A percentile compares a stretch with the other conserved stretches of the same genome.
These are phyloP conservation scores for Corynascus novoguineensis DNA, from an alignment of 495 filamentous ascomycete genomes.

Conservation along the genomic window DNA sequence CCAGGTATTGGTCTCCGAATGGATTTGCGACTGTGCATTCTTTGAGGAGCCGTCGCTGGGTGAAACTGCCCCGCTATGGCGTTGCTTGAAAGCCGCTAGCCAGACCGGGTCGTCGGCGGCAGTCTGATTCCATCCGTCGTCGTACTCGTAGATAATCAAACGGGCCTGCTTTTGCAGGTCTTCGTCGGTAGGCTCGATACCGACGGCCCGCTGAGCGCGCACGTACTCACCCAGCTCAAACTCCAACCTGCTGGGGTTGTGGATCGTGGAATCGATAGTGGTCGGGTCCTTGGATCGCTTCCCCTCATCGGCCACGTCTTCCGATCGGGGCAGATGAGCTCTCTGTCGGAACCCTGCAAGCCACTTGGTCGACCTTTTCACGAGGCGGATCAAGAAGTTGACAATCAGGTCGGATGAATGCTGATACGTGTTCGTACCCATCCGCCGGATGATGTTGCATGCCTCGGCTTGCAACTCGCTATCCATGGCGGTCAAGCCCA, in stretches of 20 bases:
- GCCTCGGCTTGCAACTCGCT: slow-evolving; percentile 48
- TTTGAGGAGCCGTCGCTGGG: not conserved
- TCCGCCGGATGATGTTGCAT: slow-evolving; percentile 45
- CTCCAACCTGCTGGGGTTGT: slow-evolving; percentile 53
- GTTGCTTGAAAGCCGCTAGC: slow-evolving; percentile 45
- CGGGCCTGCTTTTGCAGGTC: slow-evolving; percentile 60
- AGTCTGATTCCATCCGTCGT: slow-evolving; percentile 69
- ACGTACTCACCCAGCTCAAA: slow-evolving; percentile 55
- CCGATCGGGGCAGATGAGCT: slow-evolving; percentile 45
- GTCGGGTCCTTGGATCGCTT: slow-evolving; percentile 46
- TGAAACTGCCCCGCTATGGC: slow-evolving; percentile 25
- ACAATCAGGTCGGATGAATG: slow-evolving; percentile 41
- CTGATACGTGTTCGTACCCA: slow-evolving; percentile 42
- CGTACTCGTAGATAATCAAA: slow-evolving; percentile 57
- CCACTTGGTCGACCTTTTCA: slow-evolving; percentile 39
- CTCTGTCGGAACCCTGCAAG: slow-evolving; percentile 45
- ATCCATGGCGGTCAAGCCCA: slow-evolving; percentile 51
- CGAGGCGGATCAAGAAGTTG: slow-evolving; percentile 46
- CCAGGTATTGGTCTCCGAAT: not conserved
- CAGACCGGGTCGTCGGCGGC: slow-evolving; percentile 61
- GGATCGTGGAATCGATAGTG: slow-evolving; percentile 48
- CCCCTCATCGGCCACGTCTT: slow-evolving; percentile 40
- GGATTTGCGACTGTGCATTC: not conserved
- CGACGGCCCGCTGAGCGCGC: slow-evolving; percentile 41
- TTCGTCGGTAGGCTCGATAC: slow-evolving; percentile 52